Evolutionary conservation across 257 asterid species (phyloP).

Genomic region (Nicotiana tabacum): DNA sequence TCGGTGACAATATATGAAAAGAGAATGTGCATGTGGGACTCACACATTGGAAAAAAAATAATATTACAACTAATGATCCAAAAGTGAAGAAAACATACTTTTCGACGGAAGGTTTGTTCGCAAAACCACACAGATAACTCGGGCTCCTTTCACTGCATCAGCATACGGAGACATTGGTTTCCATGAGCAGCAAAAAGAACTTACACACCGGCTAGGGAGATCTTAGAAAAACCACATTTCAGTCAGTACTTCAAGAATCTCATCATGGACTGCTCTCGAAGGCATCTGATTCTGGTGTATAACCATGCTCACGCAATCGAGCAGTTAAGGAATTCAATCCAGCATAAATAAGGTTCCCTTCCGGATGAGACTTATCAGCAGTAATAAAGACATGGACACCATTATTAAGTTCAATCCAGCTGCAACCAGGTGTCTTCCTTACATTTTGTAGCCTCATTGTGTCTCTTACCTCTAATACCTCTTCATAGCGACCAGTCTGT

Average conservation of each 20-base stretch:
- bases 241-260: not conserved
- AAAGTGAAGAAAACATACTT: not conserved
- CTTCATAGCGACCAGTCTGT: conserved; percentile 60
- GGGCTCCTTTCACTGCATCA: not conserved
- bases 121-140: not conserved
- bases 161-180: not conserved
- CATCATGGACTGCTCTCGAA: conserved; percentile 32
- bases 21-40: not conserved
- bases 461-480: conserved; percentile 66
- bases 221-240: not conserved
- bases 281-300: conserved; percentile 21
- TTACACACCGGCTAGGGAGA: not conserved
- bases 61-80: not conserved
- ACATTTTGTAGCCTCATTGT: conserved; percentile 68
- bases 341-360: conserved; percentile 38
- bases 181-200: not conserved
- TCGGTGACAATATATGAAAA: not conserved
- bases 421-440: conserved; percentile 82
- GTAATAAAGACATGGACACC: conserved; percentile 61
- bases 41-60: not conserved
- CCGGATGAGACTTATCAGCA: conserved; percentile 50
- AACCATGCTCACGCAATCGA: conserved; percentile 42
- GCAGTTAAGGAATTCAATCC: conserved; percentile 53
- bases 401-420: conserved; percentile 76
- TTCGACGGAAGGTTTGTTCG: not conserved